These are phyloP conservation scores for Annulohypoxylon maeteangense DNA, from an alignment of 495 filamentous ascomycete genomes.

Conservation along the genomic window DNA sequence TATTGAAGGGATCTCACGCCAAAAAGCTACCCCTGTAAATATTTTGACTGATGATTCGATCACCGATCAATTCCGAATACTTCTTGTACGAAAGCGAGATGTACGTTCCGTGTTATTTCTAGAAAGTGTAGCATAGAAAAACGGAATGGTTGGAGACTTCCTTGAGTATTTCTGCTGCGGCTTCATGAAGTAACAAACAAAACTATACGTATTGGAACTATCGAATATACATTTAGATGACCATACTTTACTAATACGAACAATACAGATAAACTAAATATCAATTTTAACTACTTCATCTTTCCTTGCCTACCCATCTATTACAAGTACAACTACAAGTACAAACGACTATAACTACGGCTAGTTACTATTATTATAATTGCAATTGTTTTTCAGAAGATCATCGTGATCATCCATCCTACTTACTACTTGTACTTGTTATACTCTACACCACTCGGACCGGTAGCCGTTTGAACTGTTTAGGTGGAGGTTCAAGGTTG, in stretches of 20 bases:
- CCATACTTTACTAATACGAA: neutral
- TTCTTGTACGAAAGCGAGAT: conserved; percentile 18
- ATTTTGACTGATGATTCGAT: conserved; percentile 18
- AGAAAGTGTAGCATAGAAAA: conserved; percentile 11
- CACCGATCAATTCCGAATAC: conserved; percentile 19
- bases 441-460: conserved; percentile 13
- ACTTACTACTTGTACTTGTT: conserved; percentile 8
- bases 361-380: too few species aligned
- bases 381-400: neutral
- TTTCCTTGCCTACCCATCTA: neutral
- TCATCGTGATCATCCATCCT: conserved; percentile 21
- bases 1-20: conserved; percentile 30
- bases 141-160: neutral
- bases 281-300: conserved; percentile 7
- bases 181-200: neutral
- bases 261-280: neutral
- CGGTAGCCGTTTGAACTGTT: conserved; percentile 8
- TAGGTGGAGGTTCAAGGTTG: conserved; percentile 16
- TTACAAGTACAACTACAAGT: neutral
- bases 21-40: conserved; percentile 36
- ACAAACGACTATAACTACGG: too few species aligned
- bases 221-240: conserved; percentile 2
- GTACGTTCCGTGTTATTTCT: conserved; percentile 8
- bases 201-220: neutral
- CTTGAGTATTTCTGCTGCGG: neutral